Percentiles rank a stretch among this genome's conserved stretches.
phyloP scores from a whole-genome alignment of 768 basidiomycete genomes.

The Collybiopsis luxurians region DNA sequence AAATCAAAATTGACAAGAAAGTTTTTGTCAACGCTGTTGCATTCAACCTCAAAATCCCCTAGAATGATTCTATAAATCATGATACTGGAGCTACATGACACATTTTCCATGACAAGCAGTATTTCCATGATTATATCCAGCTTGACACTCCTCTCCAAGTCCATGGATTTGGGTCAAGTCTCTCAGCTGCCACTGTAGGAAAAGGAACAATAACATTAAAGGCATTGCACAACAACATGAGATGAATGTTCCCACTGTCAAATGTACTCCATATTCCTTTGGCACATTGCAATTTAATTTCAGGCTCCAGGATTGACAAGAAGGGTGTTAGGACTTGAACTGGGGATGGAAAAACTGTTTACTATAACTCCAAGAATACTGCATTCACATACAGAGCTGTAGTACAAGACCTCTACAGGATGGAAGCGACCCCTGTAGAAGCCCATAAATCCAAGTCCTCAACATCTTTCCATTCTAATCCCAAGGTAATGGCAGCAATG shows the following conservation, averaged over 20 bases:
- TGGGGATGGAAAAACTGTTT: conserved; percentile 3
- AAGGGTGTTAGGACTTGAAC: conserved; percentile 11
- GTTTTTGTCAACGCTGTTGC: background rate
- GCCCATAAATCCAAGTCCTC: too few relatives aligned
- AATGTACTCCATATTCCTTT: conserved; percentile 9
- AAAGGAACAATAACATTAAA: conserved; percentile 9
- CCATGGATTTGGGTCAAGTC: conserved; percentile 4
- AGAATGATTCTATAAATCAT: too few relatives aligned
- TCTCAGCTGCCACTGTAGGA: conserved; percentile 7
- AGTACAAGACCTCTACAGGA: background rate
- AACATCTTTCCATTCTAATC: too few relatives aligned
- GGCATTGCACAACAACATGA: background rate
- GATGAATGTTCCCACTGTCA: background rate
- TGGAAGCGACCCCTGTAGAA: too few relatives aligned
- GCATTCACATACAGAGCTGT: background rate
- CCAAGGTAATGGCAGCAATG: too few relatives aligned
- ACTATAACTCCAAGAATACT: background rate
- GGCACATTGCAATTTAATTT: conserved; percentile 12
- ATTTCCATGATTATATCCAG: conserved; percentile 8
- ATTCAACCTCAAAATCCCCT: background rate
- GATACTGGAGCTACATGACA: too few relatives aligned
- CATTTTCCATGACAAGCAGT: conserved; percentile 1
- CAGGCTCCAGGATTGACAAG: conserved; percentile 7
- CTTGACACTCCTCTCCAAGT: conserved; percentile 8
- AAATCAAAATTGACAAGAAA: conserved; percentile 1